These are phyloP conservation scores for Salix exigua DNA, from an alignment of 345 rosid species.

Conservation along the genomic window DNA sequence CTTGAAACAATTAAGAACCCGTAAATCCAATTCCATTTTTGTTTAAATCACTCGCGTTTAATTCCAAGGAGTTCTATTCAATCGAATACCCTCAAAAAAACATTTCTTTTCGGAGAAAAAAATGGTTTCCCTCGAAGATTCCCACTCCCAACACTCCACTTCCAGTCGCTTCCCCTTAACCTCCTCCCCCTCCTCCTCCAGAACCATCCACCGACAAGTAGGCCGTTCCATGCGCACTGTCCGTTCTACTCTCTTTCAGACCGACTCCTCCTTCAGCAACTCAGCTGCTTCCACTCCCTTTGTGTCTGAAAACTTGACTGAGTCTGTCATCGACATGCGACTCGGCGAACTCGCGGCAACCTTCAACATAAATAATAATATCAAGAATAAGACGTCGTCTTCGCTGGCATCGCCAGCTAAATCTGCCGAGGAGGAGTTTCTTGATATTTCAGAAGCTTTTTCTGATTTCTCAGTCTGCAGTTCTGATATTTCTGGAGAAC, in stretches of 20 bases:
- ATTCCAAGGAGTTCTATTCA: background rate
- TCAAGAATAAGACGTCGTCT: constrained; percentile 27
- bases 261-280: constrained; percentile 33
- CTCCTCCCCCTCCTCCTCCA: constrained; percentile 36
- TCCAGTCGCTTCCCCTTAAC: constrained; percentile 61
- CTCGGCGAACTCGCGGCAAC: constrained; percentile 74
- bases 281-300: constrained; percentile 22
- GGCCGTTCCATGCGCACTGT: constrained; percentile 94
- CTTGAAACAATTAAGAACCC: background rate
- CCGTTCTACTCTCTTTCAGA: constrained; percentile 59
- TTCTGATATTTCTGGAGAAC: constrained; percentile 93
- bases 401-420: constrained; percentile 35
- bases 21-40: background rate
- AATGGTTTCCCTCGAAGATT: constrained; percentile 77
- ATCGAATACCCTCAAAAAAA: background rate
- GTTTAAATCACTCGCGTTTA: background rate
- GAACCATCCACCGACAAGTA: constrained; percentile 45
- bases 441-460: constrained; percentile 76
- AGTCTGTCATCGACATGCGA: constrained; percentile 80
- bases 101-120: background rate
- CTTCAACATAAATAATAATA: constrained; percentile 23
- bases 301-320: constrained; percentile 70
- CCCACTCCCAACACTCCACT: constrained; percentile 36
- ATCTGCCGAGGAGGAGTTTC: constrained; percentile 41
- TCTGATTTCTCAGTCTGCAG: constrained; percentile 82